Evolutionary conservation across 2,329 filamentous ascomycete genomes (phyloP).

Genomic region (Capronia epimyces): DNA sequence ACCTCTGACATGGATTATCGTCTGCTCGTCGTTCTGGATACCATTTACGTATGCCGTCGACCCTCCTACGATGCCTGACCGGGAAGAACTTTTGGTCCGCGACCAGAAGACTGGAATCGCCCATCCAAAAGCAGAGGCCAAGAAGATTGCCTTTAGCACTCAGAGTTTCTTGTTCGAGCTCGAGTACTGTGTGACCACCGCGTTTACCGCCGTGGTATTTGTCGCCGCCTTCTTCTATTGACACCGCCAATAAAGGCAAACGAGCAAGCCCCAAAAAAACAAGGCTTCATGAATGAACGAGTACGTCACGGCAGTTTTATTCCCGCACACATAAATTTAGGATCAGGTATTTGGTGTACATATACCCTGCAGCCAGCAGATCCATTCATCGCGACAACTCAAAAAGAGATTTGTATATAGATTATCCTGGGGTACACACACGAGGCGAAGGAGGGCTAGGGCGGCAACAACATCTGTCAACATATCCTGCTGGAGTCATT

Average conservation of each 20-base stretch:
- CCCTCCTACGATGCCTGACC: slow-evolving; percentile 54
- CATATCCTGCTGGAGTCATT: too few species aligned
- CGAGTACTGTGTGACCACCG: slow-evolving; percentile 34
- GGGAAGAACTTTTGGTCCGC: slow-evolving; percentile 52
- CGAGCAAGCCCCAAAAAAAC: not conserved
- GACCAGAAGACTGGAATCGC: slow-evolving; percentile 50
- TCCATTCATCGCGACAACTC: slow-evolving; percentile 32
- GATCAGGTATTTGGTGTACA: not conserved
- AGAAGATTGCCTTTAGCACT: slow-evolving; percentile 52
- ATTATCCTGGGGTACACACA: not conserved
- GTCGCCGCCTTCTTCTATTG: slow-evolving; percentile 14
- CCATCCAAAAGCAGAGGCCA: slow-evolving; percentile 43
- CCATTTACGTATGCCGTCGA: slow-evolving; percentile 58
- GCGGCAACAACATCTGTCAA: not conserved
- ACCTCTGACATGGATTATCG: slow-evolving; percentile 53
- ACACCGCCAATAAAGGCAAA: not conserved
- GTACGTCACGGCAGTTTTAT: slow-evolving; percentile 10
- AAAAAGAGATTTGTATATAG: not conserved
- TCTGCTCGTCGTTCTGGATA: slow-evolving; percentile 52
- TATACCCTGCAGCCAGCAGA: not conserved
- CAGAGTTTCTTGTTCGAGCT: slow-evolving; percentile 54
- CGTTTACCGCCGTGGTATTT: slow-evolving; percentile 6
- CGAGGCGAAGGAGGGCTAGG: not conserved
- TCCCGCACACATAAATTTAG: not conserved
- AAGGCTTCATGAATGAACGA: slow-evolving; percentile 10